Percentiles rank a stretch among this genome's conserved stretches.
These are phyloP conservation scores for Gamsiella multidivaricata DNA, from an alignment of 192 early-diverging fungal genomes.

Conservation along the genomic window DNA sequence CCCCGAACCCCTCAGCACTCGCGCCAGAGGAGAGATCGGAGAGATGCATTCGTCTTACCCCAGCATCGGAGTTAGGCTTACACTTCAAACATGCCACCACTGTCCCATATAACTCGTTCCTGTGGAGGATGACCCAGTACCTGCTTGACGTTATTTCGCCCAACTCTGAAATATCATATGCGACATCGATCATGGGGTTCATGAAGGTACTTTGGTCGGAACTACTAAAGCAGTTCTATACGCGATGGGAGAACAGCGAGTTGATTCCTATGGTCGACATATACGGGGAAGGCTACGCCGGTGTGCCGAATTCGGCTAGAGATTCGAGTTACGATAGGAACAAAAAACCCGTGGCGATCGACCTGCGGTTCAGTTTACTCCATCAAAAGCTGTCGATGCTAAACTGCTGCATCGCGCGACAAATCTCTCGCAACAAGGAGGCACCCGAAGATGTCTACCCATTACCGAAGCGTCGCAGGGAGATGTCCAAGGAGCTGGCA, in stretches of 20 bases:
- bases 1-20: not conserved
- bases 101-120: conserved; percentile 62
- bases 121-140: conserved; percentile 64
- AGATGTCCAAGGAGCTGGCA: conserved; percentile 2
- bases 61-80: conserved; percentile 54
- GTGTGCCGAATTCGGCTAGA: not conserved
- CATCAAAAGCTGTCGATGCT: conserved; percentile 86
- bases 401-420: conserved; percentile 78
- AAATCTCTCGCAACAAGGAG: conserved; percentile 31
- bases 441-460: conserved; percentile 19
- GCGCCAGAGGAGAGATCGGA: not conserved
- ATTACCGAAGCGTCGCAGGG: conserved; percentile 16
- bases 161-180: conserved; percentile 51
- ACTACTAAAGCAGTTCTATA: conserved; percentile 66
- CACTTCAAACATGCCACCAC: conserved; percentile 56
- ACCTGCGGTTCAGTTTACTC: conserved; percentile 72
- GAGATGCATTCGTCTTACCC: conserved; percentile 29
- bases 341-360: conserved; percentile 60
- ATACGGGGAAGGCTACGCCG: conserved; percentile 16
- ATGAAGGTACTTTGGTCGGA: conserved; percentile 77
- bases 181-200: conserved; percentile 70
- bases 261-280: conserved; percentile 65
- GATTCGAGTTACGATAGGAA: not conserved
- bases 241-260: conserved; percentile 71
- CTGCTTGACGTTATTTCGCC: conserved; percentile 57